Percentiles rank a stretch among this genome's conserved stretches.
These are phyloP conservation scores for Colletotrichum tropicicola DNA, from an alignment of 2,329 filamentous ascomycete genomes.

Conservation along the genomic window DNA sequence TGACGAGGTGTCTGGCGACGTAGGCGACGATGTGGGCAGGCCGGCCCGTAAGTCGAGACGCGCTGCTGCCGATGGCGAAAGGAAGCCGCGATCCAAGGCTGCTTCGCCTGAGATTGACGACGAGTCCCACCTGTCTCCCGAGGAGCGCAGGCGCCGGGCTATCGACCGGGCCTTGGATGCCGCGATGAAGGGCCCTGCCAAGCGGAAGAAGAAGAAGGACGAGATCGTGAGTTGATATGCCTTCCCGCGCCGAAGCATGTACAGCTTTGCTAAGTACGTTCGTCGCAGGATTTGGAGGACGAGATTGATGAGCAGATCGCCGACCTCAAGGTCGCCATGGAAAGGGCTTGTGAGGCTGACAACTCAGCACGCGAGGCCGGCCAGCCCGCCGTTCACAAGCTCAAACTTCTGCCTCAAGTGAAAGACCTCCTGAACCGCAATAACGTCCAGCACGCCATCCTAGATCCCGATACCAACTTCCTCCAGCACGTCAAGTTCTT, in stretches of 20 bases:
- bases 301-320: slow-evolving; percentile 91
- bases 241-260: not conserved
- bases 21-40: slow-evolving; percentile 52
- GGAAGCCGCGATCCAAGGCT: slow-evolving; percentile 55
- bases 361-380: slow-evolving; percentile 82
- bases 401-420: slow-evolving; percentile 92
- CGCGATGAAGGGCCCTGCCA: slow-evolving; percentile 82
- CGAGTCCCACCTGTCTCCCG: slow-evolving; percentile 82
- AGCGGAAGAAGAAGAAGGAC: slow-evolving; percentile 81
- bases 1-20: slow-evolving; percentile 57
- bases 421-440: slow-evolving; percentile 89
- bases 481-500: slow-evolving; percentile 96
- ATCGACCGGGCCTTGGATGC: slow-evolving; percentile 90
- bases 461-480: slow-evolving; percentile 95
- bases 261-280: slow-evolving; percentile 33
- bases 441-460: slow-evolving; percentile 82
- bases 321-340: slow-evolving; percentile 88
- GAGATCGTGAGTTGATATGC: slow-evolving; percentile 74
- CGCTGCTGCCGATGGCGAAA: slow-evolving; percentile 51
- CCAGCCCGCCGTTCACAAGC: slow-evolving; percentile 88
- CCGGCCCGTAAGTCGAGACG: slow-evolving; percentile 57
- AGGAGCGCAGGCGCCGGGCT: slow-evolving; percentile 84
- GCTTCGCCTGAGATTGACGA: slow-evolving; percentile 69
- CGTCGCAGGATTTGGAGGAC: slow-evolving; percentile 81
- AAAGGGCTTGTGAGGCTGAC: slow-evolving; percentile 86